A percentile compares a stretch with the other conserved stretches of the same genome.
These are phyloP conservation scores for Fomitopsis betulina DNA, from an alignment of 1,284 basidiomycete species.

Conservation along the genomic window DNA sequence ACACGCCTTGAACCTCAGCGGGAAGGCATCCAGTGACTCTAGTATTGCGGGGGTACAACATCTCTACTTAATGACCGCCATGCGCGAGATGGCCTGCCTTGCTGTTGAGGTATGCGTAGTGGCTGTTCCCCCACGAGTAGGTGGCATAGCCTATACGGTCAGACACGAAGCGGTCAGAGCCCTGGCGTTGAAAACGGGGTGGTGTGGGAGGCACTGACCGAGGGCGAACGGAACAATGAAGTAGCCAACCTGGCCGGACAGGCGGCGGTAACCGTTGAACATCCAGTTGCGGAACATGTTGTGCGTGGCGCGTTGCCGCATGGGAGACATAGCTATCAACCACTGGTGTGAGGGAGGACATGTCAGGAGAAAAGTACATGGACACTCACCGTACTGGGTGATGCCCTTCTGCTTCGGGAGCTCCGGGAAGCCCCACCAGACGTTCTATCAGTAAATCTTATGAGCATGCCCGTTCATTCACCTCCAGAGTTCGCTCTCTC, in stretches of 20 bases:
- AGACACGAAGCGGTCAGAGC: neutral
- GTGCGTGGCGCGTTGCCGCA: slow-evolving; percentile 70
- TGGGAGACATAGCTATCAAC: slow-evolving; percentile 74
- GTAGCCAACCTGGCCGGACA: slow-evolving; percentile 75
- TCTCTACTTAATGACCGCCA: slow-evolving; percentile 21
- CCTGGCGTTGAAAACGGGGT: neutral
- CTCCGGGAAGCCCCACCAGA: slow-evolving; percentile 90
- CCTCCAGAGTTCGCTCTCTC: neutral
- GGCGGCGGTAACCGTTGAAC: slow-evolving; percentile 84
- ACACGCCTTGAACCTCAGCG: too few relatives aligned
- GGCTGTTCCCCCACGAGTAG: slow-evolving; percentile 80
- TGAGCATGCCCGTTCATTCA: neutral
- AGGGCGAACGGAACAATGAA: slow-evolving; percentile 74
- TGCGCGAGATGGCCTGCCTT: slow-evolving; percentile 67
- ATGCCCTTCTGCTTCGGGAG: slow-evolving; percentile 75
- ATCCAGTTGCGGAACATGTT: slow-evolving; percentile 73
- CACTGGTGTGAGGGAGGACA: neutral
- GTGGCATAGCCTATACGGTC: slow-evolving; percentile 65
- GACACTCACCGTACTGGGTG: slow-evolving; percentile 70
- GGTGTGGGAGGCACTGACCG: slow-evolving; percentile 48
- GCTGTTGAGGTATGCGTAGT: slow-evolving; percentile 71
- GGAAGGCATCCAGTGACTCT: too few relatives aligned
- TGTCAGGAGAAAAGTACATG: neutral
- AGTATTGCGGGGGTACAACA: neutral
- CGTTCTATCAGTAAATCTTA: slow-evolving; percentile 46